A percentile compares a stretch with the other conserved stretches of the same genome.
These are phyloP conservation scores for Mediolabrus comicus DNA, from an alignment of 108 stramenopile species.

Conservation along the genomic window DNA sequence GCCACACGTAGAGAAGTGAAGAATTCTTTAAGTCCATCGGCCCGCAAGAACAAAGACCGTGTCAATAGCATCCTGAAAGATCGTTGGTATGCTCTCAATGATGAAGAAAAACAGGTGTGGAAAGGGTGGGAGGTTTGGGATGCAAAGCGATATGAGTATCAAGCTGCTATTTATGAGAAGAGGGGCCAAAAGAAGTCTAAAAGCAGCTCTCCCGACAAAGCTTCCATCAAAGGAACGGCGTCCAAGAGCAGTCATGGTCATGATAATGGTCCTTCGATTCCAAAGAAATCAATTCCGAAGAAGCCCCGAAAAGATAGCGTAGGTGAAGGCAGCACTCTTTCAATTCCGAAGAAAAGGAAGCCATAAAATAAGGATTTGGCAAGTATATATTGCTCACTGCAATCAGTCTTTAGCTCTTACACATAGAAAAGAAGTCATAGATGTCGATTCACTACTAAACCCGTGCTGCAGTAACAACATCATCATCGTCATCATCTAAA, in stretches of 20 bases:
- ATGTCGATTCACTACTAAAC: too few relatives aligned
- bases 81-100: conserved; percentile 59
- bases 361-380: neutral
- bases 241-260: too few relatives aligned
- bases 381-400: neutral
- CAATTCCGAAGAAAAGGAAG: conserved; percentile 35
- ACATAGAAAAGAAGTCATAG: too few relatives aligned
- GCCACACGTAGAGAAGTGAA: conserved; percentile 70
- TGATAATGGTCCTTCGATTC: neutral
- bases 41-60: conserved; percentile 73
- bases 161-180: conserved; percentile 43
- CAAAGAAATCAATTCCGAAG: conserved; percentile 22
- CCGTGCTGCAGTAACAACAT: too few relatives aligned
- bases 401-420: neutral
- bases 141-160: conserved; percentile 62
- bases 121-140: conserved; percentile 83
- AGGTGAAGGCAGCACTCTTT: conserved; percentile 8
- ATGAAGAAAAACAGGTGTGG: conserved; percentile 69
- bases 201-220: neutral
- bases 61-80: conserved; percentile 71
- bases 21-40: conserved; percentile 49
- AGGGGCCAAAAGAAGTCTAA: conserved; percentile 4
- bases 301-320: neutral
- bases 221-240: too few relatives aligned
- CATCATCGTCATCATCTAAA: conserved; percentile 27